Conservation (phyloP, 2,329 filamentous ascomycete genomes). For the Geosmithia putterillii region DNA sequence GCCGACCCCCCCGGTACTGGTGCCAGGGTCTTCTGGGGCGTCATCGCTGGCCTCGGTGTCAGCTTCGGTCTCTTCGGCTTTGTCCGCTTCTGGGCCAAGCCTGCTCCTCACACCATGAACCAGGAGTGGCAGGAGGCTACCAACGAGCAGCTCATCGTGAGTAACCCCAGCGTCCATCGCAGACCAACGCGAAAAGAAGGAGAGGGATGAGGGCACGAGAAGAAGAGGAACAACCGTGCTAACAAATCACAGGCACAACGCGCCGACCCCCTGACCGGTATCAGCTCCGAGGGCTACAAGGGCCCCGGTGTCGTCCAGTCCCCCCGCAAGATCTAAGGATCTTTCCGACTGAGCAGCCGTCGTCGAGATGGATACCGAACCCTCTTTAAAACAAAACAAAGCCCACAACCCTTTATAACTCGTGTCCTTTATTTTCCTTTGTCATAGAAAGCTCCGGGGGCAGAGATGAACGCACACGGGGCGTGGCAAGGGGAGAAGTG, state of each 20-base stretch:
- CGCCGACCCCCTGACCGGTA: slow-evolving; percentile 75
- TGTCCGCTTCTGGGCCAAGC: slow-evolving; percentile 61
- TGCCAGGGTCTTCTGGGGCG: slow-evolving; percentile 66
- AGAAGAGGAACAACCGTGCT: background rate
- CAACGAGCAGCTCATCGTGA: slow-evolving; percentile 88
- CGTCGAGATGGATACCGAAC: background rate
- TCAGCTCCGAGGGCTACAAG: slow-evolving; percentile 65
- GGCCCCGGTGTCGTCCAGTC: slow-evolving; percentile 73
- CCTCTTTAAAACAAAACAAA: background rate
- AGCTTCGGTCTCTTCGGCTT: slow-evolving; percentile 60
- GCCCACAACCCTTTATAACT: slow-evolving; percentile 2
- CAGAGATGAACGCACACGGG: background rate
- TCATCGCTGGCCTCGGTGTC: slow-evolving; percentile 51
- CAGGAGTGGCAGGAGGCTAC: slow-evolving; percentile 93
- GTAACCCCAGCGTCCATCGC: slow-evolving; percentile 14
- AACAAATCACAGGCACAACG: slow-evolving; percentile 54
- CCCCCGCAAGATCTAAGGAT: slow-evolving; percentile 30
- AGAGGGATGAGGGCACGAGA: background rate
- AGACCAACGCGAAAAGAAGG: background rate
- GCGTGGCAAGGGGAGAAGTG: background rate
- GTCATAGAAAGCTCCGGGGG: slow-evolving; percentile 4
- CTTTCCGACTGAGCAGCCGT: background rate
- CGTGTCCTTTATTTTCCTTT: slow-evolving; percentile 4
- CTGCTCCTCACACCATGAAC: slow-evolving; percentile 75
- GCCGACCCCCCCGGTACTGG: slow-evolving; percentile 72